Evolutionary conservation across 805 yeast genomes (phyloP).

Genomic region (Komagataella populi): DNA sequence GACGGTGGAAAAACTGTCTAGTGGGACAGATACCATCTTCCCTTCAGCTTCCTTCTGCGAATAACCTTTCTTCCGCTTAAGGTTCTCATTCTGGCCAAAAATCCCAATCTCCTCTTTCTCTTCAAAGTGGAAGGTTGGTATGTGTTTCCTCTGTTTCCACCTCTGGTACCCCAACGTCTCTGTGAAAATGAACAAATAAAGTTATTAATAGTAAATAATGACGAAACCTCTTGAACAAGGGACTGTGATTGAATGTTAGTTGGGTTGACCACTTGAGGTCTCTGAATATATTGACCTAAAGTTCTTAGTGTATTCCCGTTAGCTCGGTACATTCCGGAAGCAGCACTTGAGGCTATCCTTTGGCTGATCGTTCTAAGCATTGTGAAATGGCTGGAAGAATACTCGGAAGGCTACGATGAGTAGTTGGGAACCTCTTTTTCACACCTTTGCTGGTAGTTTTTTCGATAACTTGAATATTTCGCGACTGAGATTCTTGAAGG

Average conservation of each 20-base stretch:
- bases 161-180: constrained; percentile 25
- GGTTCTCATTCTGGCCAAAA: constrained; percentile 68
- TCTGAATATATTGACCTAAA: background rate
- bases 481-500: background rate
- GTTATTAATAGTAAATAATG: background rate
- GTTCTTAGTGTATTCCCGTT: background rate
- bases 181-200: constrained; percentile 7
- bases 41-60: constrained; percentile 69
- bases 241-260: background rate
- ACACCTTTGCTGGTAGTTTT: background rate
- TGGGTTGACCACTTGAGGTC: background rate
- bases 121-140: constrained; percentile 88
- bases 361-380: background rate
- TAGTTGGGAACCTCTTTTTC: background rate
- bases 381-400: background rate
- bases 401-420: background rate
- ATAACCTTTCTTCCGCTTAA: constrained; percentile 69
- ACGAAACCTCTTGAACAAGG: background rate
- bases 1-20: constrained; percentile 16
- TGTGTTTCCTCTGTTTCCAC: constrained; percentile 86
- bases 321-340: background rate
- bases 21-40: constrained; percentile 87
- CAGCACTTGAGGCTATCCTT: background rate
- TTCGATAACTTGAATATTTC: background rate
- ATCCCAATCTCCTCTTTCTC: constrained; percentile 84